These are phyloP conservation scores for Vaccinium vitisidaea DNA, from an alignment of 148 eudicot species.

Conservation along the genomic window DNA sequence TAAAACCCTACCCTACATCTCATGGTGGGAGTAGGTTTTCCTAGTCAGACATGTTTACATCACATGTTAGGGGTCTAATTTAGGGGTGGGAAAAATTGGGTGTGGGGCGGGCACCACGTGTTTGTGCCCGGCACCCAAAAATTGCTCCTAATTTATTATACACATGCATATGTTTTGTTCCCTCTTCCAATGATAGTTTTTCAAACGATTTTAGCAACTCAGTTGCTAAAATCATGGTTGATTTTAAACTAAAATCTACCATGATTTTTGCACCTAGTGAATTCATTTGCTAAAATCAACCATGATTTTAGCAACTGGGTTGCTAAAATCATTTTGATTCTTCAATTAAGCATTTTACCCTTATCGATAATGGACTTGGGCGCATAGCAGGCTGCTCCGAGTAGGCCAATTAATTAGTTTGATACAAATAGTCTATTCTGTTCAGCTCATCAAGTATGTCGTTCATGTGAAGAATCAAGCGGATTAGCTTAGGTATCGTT, in stretches of 20 bases:
- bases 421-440: background rate
- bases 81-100: no score
- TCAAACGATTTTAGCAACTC: no score
- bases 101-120: no score
- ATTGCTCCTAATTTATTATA: background rate
- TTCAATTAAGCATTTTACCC: background rate
- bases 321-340: no score
- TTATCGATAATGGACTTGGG: background rate
- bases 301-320: no score
- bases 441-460: background rate
- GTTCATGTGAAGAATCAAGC: background rate
- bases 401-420: background rate
- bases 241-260: no score
- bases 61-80: background rate
- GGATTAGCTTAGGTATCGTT: background rate
- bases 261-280: no score
- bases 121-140: no score
- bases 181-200: background rate
- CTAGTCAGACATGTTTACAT: background rate
- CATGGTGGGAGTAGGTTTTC: background rate
- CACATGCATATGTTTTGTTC: background rate
- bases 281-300: no score
- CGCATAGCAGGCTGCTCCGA: background rate
- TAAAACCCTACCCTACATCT: background rate
- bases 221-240: no score